These are phyloP conservation scores for Sporisorium exsertum DNA, from an alignment of 1,284 basidiomycete genomes.

Conservation along the genomic window DNA sequence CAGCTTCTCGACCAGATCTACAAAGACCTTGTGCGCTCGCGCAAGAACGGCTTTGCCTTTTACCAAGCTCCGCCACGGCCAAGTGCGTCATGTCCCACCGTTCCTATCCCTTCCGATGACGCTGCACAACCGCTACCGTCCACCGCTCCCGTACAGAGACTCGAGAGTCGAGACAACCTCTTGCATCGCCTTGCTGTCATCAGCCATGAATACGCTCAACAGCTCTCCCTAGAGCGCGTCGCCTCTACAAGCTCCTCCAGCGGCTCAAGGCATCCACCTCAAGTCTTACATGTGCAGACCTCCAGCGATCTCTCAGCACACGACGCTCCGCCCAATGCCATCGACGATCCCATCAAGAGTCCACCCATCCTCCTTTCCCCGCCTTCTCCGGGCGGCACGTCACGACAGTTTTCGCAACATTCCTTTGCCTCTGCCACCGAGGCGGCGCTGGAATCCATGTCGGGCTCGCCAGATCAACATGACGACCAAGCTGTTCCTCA, in stretches of 20 bases:
- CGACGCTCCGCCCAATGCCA: not conserved
- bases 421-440: constrained; percentile 43
- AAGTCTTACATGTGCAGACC: constrained; percentile 32
- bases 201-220: constrained; percentile 47
- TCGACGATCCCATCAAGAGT: constrained; percentile 35
- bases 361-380: constrained; percentile 52
- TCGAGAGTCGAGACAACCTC: constrained; percentile 28
- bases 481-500: not conserved
- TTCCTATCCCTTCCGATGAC: constrained; percentile 14
- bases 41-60: constrained; percentile 63
- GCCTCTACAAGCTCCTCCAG: constrained; percentile 13
- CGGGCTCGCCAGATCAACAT: not conserved
- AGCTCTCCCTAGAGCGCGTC: constrained; percentile 33
- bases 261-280: constrained; percentile 13
- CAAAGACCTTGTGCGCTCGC: constrained; percentile 58
- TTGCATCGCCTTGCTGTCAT: constrained; percentile 45
- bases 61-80: constrained; percentile 48
- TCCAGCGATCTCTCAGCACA: constrained; percentile 5
- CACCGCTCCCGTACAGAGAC: constrained; percentile 8
- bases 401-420: constrained; percentile 33
- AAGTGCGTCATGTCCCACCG: constrained; percentile 45
- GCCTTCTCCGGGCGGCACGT: constrained; percentile 43
- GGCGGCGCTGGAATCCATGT: constrained; percentile 7
- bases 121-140: not conserved
- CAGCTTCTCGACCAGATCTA: constrained; percentile 63